Base-by-base conservation (phyloP, 2,329 filamentous ascomycete genomes). In the Bipolaris bicolor region DNA sequence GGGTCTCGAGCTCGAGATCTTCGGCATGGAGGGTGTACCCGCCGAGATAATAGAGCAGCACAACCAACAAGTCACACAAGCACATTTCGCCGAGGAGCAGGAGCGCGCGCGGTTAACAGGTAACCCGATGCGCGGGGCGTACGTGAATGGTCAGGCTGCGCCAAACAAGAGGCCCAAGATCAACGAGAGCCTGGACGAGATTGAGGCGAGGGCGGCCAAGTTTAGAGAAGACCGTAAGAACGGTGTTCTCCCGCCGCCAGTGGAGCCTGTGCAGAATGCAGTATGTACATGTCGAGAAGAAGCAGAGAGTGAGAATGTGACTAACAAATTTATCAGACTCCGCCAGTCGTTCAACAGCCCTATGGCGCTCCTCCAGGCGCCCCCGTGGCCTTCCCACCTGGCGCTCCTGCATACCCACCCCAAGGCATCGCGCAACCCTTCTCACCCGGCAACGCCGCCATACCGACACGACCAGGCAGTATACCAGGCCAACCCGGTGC, bases 1-100 rank as follows among this genome's bases (percentile, higher is more conserved):
- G 63, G 89, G 90, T 57, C 86, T 96, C 58, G 92, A 96, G 58
- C 87, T 96, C 58, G 95, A 99, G 78, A 97, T 99, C 71, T 99
- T 98, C 75, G 95, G 94, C 71, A 97, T 97, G 91, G 92, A 97
- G 76, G 95, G 95, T 72, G 91, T 98, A 36, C 95, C 95, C 2
- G 89, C 92, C 57, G 91, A 97, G 56, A 85, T 96, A 61, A 81
- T 91, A 56, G 86, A 91, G 69, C 86, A 90, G 71, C 93, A 97
- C 81, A 90, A 91, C 73, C 90, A 95, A 77, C 87, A 91, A 69
- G 91, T 98, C 73, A 87, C 92, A 62, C 86, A 91, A 67, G 89
- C 90, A 76, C 97, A 89, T 77, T 94, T 96, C 77, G 88, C 92
- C 74, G 88, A 88, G 24, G 91, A 96, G 77, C 89, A 90, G 57